Base-by-base conservation (phyloP, 371 early-diverging fungal genomes). In the Mucor plumbeus region DNA sequence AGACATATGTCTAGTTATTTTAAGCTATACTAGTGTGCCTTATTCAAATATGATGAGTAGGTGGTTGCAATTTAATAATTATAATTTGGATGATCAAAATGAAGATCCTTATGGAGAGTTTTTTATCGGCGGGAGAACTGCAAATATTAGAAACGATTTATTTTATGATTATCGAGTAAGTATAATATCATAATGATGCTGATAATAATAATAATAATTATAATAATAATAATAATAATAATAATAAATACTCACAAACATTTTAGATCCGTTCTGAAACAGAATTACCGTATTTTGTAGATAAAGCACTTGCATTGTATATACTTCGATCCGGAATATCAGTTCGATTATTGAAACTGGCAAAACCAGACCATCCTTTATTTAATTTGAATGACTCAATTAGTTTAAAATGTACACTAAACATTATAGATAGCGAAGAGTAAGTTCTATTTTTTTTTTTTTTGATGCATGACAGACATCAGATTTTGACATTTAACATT, bases 31-130 rank as follows among this genome's bases (percentile, higher is more conserved):
- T 10, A 86, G 85, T 21, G 65, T 71, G 17, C 87, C 87, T 1
- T 86, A 85, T 43, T 44, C 78, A 15, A 70, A 72, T 39, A 86
- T 85, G 56, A 68, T 86, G 21, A 83, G 79, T 41, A 75, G 69
- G 56, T 86, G 87, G 87, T 41, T 86, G 33, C 81, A 83, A 9
- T 63, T 50, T 10, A 50, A 4, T 19, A n/a, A 26, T 13, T 55
- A 65, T 8, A 59, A 70, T 5, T 62, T 63, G 8, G 31, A 61
- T 31, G 44, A 60, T 17, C 68, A 57, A 26, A 21, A 67, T 11
- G 61, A 65, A 10, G 86, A 86, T 19, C 82, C 80, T 2, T 85
- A 81, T 36, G 57, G 44, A 0, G 87, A 86, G 58, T 85, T 85
- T 41, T 86, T 86, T 67, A 72, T 86, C 43, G 43, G 53, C 39